Evolutionary conservation across 2,329 filamentous ascomycete species (phyloP).

Genomic region (Apiospora pterosperma): DNA sequence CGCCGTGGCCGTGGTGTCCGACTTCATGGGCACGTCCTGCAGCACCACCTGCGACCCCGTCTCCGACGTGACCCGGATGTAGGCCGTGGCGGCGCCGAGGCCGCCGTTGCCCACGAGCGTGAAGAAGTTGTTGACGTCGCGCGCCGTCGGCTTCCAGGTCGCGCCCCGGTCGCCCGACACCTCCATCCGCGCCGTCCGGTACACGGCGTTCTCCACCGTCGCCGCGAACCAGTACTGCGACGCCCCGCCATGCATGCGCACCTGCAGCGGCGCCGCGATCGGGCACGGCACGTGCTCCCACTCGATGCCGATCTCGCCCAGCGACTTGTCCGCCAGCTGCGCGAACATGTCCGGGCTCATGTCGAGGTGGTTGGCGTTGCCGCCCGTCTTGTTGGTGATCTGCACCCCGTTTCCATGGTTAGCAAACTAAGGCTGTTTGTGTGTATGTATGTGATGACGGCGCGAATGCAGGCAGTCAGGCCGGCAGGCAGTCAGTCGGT

Average conservation of each 20-base stretch:
- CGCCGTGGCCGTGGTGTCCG: background rate
- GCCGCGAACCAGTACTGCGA: slow-evolving; percentile 16
- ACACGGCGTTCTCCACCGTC: slow-evolving; percentile 15
- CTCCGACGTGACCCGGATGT: slow-evolving; percentile 4
- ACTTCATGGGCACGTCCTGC: background rate
- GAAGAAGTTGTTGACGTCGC: slow-evolving; percentile 8
- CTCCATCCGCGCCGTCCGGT: slow-evolving; percentile 14
- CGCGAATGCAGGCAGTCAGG: no score
- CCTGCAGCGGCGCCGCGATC: slow-evolving; percentile 8
- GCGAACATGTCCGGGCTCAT: slow-evolving; percentile 6
- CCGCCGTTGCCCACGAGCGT: slow-evolving; percentile 3
- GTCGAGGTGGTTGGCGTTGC: slow-evolving; percentile 3
- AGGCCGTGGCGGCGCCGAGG: background rate
- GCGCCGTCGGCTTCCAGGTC: slow-evolving; percentile 2
- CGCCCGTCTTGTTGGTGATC: slow-evolving; percentile 7
- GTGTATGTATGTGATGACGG: no score
- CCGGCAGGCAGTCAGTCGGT: no score
- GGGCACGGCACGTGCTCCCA: slow-evolving; percentile 5
- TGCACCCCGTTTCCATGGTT: background rate
- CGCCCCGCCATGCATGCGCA: slow-evolving; percentile 15
- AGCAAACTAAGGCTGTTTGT: background rate
- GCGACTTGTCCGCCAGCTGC: slow-evolving; percentile 5
- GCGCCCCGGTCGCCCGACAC: slow-evolving; percentile 6
- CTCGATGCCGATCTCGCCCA: slow-evolving; percentile 3
- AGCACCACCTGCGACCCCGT: slow-evolving; percentile 1